Evolutionary conservation across 139 green algal species (phyloP).

Genomic region (Chlorella sorokiniana): DNA sequence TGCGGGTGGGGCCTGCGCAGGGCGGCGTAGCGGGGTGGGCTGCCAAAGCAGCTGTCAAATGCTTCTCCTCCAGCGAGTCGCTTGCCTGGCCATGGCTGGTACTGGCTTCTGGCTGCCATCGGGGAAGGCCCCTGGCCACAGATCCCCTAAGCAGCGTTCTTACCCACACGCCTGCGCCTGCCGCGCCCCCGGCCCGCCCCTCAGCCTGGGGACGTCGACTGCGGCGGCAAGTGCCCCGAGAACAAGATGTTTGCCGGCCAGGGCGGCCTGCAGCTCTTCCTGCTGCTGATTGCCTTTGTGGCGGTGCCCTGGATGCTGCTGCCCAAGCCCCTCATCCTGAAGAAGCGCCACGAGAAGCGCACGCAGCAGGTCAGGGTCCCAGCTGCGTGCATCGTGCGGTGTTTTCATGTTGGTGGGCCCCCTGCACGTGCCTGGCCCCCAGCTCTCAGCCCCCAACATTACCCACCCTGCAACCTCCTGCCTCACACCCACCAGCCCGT

Average conservation of each 20-base stretch:
- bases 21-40: neutral
- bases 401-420: neutral
- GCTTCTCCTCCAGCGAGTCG: no score
- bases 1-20: no score
- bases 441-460: no score
- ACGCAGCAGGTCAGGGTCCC: neutral
- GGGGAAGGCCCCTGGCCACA: no score
- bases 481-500: neutral
- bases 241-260: constrained; percentile 75
- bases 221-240: constrained; percentile 59
- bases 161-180: neutral
- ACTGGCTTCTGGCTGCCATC: no score
- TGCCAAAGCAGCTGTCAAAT: no score
- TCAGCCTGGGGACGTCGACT: constrained; percentile 71
- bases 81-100: no score
- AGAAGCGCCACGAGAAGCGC: constrained; percentile 73
- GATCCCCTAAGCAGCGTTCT: no score
- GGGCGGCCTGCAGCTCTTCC: constrained; percentile 73
- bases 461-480: neutral
- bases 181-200: no score
- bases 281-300: constrained; percentile 85
- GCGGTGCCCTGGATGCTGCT: constrained; percentile 96
- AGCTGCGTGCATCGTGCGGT: neutral
- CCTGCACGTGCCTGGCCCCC: neutral
- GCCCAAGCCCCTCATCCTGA: constrained; percentile 96